Conservation (phyloP, 257 asterid genomes). For the Striga asiatica region DNA sequence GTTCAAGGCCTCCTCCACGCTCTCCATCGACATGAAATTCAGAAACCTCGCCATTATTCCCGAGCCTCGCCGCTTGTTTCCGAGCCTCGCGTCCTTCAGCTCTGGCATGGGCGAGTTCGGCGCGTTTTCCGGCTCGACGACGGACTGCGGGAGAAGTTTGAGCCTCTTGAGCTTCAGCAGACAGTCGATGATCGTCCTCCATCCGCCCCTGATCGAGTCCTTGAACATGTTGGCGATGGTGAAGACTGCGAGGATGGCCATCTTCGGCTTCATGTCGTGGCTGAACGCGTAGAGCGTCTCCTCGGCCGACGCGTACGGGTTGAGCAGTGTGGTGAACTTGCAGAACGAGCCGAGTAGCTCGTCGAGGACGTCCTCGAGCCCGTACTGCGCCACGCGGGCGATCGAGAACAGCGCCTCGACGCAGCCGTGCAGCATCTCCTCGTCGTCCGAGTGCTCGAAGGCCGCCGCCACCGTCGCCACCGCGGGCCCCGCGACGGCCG, state of each 20-base stretch:
- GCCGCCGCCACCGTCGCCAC: slow-evolving; percentile 77
- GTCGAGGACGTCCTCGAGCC: slow-evolving; percentile 75
- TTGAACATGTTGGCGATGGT: slow-evolving; percentile 70
- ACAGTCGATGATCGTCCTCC: slow-evolving; percentile 89
- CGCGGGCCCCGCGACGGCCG: slow-evolving; percentile 74
- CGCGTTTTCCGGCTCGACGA: slow-evolving; percentile 39
- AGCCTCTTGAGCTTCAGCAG: slow-evolving; percentile 80
- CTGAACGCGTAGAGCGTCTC: slow-evolving; percentile 73
- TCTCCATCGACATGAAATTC: slow-evolving; percentile 64
- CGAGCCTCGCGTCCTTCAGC: slow-evolving; percentile 23
- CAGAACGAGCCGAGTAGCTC: slow-evolving; percentile 73
- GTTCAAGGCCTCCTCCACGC: slow-evolving; percentile 68
- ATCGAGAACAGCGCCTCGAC: slow-evolving; percentile 68
- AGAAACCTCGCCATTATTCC: slow-evolving; percentile 56
- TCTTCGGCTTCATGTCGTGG: slow-evolving; percentile 79
- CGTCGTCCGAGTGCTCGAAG: slow-evolving; percentile 79
- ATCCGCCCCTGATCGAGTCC: slow-evolving; percentile 67
- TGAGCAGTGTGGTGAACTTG: slow-evolving; percentile 71
- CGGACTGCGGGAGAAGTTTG: slow-evolving; percentile 65
- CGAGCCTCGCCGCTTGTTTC: slow-evolving; percentile 24
- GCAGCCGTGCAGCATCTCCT: slow-evolving; percentile 75
- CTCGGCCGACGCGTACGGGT: slow-evolving; percentile 73
- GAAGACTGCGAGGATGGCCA: slow-evolving; percentile 86
- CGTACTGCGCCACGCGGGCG: slow-evolving; percentile 75
- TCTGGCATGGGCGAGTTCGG: neutral